Conservation (phyloP, 768 basidiomycete genomes). For the Lenzites betulinus region DNA sequence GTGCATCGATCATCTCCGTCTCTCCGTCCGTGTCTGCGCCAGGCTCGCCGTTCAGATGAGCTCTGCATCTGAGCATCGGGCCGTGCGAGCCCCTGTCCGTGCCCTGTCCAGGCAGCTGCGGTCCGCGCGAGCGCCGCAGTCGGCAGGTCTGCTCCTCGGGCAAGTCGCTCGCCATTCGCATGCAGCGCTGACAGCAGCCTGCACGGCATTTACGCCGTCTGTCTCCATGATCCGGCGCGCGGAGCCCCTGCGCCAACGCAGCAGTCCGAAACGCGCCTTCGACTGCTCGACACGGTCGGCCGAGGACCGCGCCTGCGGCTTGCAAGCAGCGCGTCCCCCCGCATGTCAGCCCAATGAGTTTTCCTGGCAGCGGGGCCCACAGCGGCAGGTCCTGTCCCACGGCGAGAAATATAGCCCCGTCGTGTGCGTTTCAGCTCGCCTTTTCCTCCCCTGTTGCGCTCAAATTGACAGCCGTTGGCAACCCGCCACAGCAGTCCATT, state of each 20-base stretch:
- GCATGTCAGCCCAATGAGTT: not conserved
- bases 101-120: not conserved
- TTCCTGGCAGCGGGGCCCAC: not conserved
- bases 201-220: not conserved
- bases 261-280: not conserved
- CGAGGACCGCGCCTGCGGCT: not conserved
- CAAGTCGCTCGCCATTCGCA: not conserved
- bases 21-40: not conserved
- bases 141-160: not conserved
- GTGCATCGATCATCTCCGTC: constrained; percentile 17
- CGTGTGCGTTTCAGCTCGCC: not conserved
- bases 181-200: not conserved
- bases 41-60: not conserved
- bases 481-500: not conserved
- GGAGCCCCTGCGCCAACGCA: not conserved
- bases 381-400: not conserved
- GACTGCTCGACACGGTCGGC: not conserved
- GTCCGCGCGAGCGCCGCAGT: not conserved
- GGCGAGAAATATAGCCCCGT: not conserved
- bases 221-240: not conserved
- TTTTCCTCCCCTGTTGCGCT: not conserved
- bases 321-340: not conserved
- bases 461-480: not conserved
- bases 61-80: not conserved
- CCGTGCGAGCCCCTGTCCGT: not conserved